Evolutionary conservation across 2,329 filamentous ascomycete genomes (phyloP).

Genomic region (Colletotrichum filicis): DNA sequence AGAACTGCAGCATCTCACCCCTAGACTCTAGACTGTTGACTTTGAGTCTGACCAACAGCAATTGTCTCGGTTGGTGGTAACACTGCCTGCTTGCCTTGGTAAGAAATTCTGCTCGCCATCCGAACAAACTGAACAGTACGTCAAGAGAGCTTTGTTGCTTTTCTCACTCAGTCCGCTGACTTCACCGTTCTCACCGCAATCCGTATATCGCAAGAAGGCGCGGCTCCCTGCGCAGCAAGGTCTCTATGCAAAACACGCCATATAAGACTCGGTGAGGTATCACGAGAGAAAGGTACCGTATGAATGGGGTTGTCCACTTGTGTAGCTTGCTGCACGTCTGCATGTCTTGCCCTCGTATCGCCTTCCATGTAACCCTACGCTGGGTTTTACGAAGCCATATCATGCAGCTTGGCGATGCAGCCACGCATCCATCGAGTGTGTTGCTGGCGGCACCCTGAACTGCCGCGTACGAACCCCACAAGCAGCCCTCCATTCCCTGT

Average conservation of each 20-base stretch:
- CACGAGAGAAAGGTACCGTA: not conserved
- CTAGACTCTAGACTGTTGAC: not conserved
- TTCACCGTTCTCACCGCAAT: not conserved
- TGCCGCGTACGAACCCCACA: constrained; percentile 11
- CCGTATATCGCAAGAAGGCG: not conserved
- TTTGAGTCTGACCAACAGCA: not conserved
- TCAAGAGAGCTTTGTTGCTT: not conserved
- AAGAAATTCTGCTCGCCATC: not conserved
- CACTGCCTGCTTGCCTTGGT: not conserved
- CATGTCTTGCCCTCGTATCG: constrained; percentile 32
- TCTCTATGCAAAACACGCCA: constrained; percentile 15
- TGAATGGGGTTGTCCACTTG: not conserved
- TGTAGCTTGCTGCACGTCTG: constrained; percentile 19
- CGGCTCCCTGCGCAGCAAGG: not conserved
- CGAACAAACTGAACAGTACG: not conserved
- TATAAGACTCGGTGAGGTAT: not conserved
- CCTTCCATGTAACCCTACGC: constrained; percentile 23
- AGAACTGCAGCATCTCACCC: not conserved
- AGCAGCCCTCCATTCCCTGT: not conserved
- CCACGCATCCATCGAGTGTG: constrained; percentile 10
- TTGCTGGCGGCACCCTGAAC: constrained; percentile 13
- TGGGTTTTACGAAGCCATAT: constrained; percentile 26
- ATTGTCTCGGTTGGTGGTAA: constrained; percentile 9
- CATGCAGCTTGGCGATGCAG: constrained; percentile 27
- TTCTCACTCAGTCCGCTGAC: not conserved